Evolutionary conservation across 2,329 filamentous ascomycete genomes (phyloP).

Genomic region (Cordyceps tenuipes): DNA sequence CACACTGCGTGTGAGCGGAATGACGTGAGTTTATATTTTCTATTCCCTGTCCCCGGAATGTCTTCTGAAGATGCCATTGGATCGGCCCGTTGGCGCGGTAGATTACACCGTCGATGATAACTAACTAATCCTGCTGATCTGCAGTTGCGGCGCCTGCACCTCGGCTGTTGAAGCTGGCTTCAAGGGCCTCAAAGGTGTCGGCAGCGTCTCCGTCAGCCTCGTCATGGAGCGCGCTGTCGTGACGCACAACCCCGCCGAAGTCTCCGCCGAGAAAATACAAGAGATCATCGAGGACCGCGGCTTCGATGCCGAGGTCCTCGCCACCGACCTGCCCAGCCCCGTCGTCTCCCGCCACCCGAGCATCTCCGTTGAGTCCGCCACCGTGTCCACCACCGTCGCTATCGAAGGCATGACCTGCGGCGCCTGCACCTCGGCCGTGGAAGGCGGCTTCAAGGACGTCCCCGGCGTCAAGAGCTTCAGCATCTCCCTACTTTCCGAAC

Average conservation of each 20-base stretch:
- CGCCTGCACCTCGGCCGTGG: constrained; percentile 78
- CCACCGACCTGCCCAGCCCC: constrained; percentile 62
- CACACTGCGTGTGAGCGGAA: constrained; percentile 83
- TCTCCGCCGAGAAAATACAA: constrained; percentile 67
- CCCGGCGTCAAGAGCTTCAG: constrained; percentile 67
- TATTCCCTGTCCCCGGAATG: not conserved
- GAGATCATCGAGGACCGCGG: constrained; percentile 88
- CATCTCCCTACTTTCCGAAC: constrained; percentile 75
- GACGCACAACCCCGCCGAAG: constrained; percentile 69
- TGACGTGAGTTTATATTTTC: constrained; percentile 50
- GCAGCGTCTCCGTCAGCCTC: constrained; percentile 81
- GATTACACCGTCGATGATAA: not conserved
- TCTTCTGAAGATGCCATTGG: not conserved
- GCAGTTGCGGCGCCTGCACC: constrained; percentile 84
- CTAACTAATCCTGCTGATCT: constrained; percentile 31
- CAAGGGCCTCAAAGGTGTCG: constrained; percentile 70
- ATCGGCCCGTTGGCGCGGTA: not conserved
- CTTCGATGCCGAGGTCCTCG: constrained; percentile 85
- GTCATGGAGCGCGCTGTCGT: constrained; percentile 95
- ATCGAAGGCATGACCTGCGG: constrained; percentile 89
- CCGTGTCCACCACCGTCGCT: constrained; percentile 64
- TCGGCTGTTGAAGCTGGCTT: constrained; percentile 93
- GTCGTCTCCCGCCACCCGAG: constrained; percentile 31
- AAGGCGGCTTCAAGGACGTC: constrained; percentile 69
- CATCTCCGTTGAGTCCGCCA: constrained; percentile 28